Evolutionary conservation across 352 stramenopile genomes (phyloP).

Genomic region (Phytophthora cryptogea): DNA sequence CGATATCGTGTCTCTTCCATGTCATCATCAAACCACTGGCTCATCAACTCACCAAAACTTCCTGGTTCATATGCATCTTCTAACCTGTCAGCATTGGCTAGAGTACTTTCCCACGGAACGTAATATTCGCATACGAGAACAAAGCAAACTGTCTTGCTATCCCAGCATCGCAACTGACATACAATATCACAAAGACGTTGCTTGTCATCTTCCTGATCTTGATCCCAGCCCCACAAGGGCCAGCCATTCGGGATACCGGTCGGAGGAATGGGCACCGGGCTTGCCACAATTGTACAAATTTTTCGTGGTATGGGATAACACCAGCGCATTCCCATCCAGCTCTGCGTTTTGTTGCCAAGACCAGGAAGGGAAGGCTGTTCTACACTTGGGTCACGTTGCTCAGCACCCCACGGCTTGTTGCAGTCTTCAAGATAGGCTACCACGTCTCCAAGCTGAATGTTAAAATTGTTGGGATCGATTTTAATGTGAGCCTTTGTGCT

Average conservation of each 20-base stretch:
- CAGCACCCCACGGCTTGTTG: constrained; percentile 60
- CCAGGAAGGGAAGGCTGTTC: constrained; percentile 27
- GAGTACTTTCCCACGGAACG: constrained; percentile 66
- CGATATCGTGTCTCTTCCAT: constrained; percentile 54
- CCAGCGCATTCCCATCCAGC: constrained; percentile 85
- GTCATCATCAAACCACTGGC: constrained; percentile 72
- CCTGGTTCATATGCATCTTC: constrained; percentile 45
- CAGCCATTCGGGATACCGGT: constrained; percentile 62
- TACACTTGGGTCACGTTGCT: constrained; percentile 16
- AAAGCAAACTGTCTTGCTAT: constrained; percentile 54
- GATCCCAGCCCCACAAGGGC: constrained; percentile 57
- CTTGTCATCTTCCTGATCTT: constrained; percentile 26
- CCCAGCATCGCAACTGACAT: constrained; percentile 77
- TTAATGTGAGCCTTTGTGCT: constrained; percentile 26
- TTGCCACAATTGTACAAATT: constrained; percentile 52
- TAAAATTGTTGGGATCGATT: constrained; percentile 30
- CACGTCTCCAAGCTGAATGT: constrained; percentile 42
- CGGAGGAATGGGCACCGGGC: constrained; percentile 65
- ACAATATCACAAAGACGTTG: constrained; percentile 68
- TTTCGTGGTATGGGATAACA: constrained; percentile 74
- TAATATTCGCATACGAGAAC: constrained; percentile 66
- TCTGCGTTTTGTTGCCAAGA: constrained; percentile 56
- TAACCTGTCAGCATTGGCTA: constrained; percentile 5
- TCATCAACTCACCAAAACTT: constrained; percentile 74
- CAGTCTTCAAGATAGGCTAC: constrained; percentile 54